These are phyloP conservation scores for Glycine latifolia DNA, from an alignment of 306 rosid genomes.

Conservation along the genomic window DNA sequence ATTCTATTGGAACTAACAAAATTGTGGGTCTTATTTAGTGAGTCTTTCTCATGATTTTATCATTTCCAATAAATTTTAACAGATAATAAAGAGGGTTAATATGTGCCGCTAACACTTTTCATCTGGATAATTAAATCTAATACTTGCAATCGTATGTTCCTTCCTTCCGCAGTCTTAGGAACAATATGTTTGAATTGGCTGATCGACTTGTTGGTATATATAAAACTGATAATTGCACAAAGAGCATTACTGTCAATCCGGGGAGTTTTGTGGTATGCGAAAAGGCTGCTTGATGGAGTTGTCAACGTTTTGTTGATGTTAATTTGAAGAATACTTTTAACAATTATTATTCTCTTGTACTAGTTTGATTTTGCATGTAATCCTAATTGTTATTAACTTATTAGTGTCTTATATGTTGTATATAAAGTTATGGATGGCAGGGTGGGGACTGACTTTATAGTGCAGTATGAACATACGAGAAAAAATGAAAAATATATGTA, in stretches of 20 bases:
- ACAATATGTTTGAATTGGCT: constrained; percentile 97
- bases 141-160: constrained; percentile 23
- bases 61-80: neutral
- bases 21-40: neutral
- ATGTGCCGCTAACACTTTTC: no score
- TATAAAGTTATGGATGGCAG: neutral
- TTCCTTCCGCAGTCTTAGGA: constrained; percentile 73
- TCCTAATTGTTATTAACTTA: constrained; percentile 16
- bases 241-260: constrained; percentile 90
- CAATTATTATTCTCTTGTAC: constrained; percentile 15
- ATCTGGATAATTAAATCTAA: neutral
- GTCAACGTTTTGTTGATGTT: constrained; percentile 16
- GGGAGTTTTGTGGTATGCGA: constrained; percentile 78
- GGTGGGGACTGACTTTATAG: neutral
- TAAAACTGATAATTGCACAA: constrained; percentile 94
- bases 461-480: neutral
- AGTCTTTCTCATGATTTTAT: neutral
- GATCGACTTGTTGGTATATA: constrained; percentile 94
- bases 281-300: constrained; percentile 63
- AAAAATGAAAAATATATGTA: constrained; percentile 18
- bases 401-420: constrained; percentile 41
- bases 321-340: constrained; percentile 22
- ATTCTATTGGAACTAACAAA: neutral
- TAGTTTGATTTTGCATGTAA: constrained; percentile 38
- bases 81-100: neutral